These are phyloP conservation scores for Lentinula sp. DNA, from an alignment of 768 basidiomycete species.

Conservation along the genomic window DNA sequence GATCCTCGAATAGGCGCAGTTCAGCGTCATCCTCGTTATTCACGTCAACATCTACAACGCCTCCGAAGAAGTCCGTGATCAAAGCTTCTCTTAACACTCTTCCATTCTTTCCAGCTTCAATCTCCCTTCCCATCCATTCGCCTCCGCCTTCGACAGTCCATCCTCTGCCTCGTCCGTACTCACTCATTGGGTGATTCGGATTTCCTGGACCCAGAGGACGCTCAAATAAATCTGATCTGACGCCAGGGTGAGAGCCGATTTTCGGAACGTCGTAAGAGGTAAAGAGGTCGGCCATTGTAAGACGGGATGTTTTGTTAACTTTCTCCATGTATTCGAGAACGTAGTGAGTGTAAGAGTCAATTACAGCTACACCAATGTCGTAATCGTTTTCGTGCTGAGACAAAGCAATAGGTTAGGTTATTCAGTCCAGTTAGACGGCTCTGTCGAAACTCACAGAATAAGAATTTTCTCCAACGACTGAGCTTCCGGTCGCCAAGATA, in stretches of 20 bases:
- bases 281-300: conserved; percentile 81
- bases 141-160: neutral
- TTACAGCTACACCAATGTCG: conserved; percentile 93
- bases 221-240: conserved; percentile 76
- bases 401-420: neutral
- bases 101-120: neutral
- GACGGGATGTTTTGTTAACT: conserved; percentile 84
- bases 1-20: neutral
- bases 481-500: conserved; percentile 87
- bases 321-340: conserved; percentile 87
- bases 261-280: conserved; percentile 65
- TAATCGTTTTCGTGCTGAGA: conserved; percentile 84
- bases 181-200: neutral
- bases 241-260: conserved; percentile 85
- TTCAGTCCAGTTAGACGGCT: too few relatives aligned
- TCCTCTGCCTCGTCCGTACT: conserved; percentile 1
- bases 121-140: conserved; percentile 4
- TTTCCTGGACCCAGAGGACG: conserved; percentile 42
- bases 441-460: conserved; percentile 54
- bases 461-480: conserved; percentile 79
- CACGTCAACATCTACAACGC: conserved; percentile 54
- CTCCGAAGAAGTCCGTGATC: conserved; percentile 64
- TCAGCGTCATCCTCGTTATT: conserved; percentile 32
- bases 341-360: conserved; percentile 92
- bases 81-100: conserved; percentile 26